Evolutionary conservation across 352 stramenopile species (phyloP), one percentile per base, ranked within the genome.

Genomic region (Globisporangium cederbergense): DNA sequence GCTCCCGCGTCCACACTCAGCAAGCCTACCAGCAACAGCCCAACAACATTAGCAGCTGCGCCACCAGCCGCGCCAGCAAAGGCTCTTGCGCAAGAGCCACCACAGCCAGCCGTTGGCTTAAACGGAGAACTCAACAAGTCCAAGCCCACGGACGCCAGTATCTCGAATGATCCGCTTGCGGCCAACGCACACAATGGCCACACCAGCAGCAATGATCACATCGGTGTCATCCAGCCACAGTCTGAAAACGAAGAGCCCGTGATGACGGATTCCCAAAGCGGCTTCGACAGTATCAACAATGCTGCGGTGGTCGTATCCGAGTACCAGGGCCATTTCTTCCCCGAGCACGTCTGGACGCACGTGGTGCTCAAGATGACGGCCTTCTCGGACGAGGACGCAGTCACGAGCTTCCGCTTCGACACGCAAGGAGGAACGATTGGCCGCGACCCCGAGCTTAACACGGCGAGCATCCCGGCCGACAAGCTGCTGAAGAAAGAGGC

Each of bases 331-430:
- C 46, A 70, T 10, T 36, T 54, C 0, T 82, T 72, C 61, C 32
- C 72, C 28, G 74, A 84, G 34, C 78, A 78, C 22, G 75, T 75
- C 9, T 91, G 82, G 84, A 86, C 64, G 1, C 68, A 92, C 49
- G 70, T 95, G 58, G 84, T 95, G 61, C 66, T 95, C 18, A 95
- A 95, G 70, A 95, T 95, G 86, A 91, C 83, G 28, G 77, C 81
- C 0, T 90, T 91, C 46, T 83, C 80, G 0, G 83, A 93, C 47
- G 82, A 93, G 13, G 83, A 95, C 62, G 53, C 75, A 6, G 61
- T 90, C 20, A 95, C 86, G 49, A 91, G 79, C 67, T 95, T 95
- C 52, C 70, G 77, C 0, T 90, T 95, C 65, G 76, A 77, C 40
- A 52, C 46, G 0, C 60, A 71, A 13, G 83, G 79, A 30, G 82